Evolutionary conservation across 192 early-diverging fungal genomes (phyloP).

Genomic region (Paraglomus brasilianum): DNA sequence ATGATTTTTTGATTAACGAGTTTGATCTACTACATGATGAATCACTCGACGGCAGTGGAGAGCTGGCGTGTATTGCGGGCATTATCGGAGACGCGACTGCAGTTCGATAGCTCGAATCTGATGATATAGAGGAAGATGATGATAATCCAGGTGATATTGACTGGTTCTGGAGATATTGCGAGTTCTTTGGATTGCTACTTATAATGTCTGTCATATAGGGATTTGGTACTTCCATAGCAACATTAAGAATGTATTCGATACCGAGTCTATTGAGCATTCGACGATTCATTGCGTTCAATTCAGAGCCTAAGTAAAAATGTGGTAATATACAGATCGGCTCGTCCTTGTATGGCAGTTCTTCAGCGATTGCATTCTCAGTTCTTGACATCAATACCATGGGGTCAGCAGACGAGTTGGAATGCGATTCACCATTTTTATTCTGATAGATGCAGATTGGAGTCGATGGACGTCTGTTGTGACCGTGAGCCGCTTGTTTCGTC

Average conservation of each 20-base stretch:
- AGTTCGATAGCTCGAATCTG: conserved; percentile 7
- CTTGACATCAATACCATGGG: conserved; percentile 25
- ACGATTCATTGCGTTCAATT: conserved; percentile 60
- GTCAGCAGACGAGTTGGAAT: neutral
- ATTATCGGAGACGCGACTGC: conserved; percentile 4
- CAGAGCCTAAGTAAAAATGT: conserved; percentile 66
- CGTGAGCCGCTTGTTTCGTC: neutral
- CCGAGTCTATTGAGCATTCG: conserved; percentile 44
- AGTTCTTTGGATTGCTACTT: conserved; percentile 9
- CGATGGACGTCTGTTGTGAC: conserved; percentile 28
- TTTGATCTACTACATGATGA: neutral
- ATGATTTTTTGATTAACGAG: neutral
- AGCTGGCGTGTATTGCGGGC: neutral
- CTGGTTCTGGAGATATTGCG: conserved; percentile 28
- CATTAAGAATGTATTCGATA: conserved; percentile 68
- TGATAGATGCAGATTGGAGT: conserved; percentile 26
- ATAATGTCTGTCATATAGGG: conserved; percentile 33
- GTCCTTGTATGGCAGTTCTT: conserved; percentile 48
- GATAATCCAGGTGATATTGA: conserved; percentile 12
- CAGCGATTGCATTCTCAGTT: conserved; percentile 31
- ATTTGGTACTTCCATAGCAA: conserved; percentile 74
- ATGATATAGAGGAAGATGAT: conserved; percentile 3
- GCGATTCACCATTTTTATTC: conserved; percentile 1
- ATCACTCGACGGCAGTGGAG: conserved; percentile 1
- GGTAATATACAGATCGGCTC: conserved; percentile 64